Conservation (phyloP, 352 stramenopile species). For the Globisporangium canariense region DNA sequence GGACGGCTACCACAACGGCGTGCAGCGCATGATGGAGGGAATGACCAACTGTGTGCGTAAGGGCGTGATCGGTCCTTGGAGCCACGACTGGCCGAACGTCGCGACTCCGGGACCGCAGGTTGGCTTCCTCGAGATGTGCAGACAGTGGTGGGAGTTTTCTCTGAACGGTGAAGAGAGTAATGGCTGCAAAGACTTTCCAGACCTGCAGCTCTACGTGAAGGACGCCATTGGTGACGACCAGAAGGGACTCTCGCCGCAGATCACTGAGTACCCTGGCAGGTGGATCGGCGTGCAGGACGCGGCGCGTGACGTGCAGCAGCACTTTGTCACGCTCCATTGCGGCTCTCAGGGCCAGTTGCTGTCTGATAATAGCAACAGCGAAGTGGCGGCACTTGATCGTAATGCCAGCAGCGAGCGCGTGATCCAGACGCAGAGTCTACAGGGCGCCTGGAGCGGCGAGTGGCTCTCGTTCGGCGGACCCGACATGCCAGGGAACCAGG, state of each 20-base stretch:
- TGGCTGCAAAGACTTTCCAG: conserved; percentile 22
- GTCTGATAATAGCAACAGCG: not conserved
- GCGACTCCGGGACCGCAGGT: conserved; percentile 39
- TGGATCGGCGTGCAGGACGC: conserved; percentile 34
- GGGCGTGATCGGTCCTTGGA: conserved; percentile 45
- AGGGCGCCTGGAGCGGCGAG: conserved; percentile 47
- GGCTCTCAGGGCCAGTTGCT: conserved; percentile 11
- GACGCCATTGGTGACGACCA: conserved; percentile 26
- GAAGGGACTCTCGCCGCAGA: conserved; percentile 22
- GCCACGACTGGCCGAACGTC: conserved; percentile 51
- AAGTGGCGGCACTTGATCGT: not conserved
- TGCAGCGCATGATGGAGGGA: conserved; percentile 36
- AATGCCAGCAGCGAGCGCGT: conserved; percentile 9
- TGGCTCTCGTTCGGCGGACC: conserved; percentile 49
- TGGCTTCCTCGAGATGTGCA: conserved; percentile 48
- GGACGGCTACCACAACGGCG: conserved; percentile 48
- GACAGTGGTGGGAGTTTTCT: conserved; percentile 42
- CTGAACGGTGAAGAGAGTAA: conserved; percentile 28
- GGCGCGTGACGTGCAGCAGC: conserved; percentile 26
- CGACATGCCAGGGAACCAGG: conserved; percentile 46
- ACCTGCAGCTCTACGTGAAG: conserved; percentile 51
- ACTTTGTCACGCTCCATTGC: conserved; percentile 33
- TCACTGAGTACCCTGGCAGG: conserved; percentile 38
- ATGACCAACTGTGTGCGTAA: conserved; percentile 37
- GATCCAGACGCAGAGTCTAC: conserved; percentile 29